These are phyloP conservation scores for Puccinia brachypodii DNA, from an alignment of 1,284 basidiomycete species.

Conservation along the genomic window DNA sequence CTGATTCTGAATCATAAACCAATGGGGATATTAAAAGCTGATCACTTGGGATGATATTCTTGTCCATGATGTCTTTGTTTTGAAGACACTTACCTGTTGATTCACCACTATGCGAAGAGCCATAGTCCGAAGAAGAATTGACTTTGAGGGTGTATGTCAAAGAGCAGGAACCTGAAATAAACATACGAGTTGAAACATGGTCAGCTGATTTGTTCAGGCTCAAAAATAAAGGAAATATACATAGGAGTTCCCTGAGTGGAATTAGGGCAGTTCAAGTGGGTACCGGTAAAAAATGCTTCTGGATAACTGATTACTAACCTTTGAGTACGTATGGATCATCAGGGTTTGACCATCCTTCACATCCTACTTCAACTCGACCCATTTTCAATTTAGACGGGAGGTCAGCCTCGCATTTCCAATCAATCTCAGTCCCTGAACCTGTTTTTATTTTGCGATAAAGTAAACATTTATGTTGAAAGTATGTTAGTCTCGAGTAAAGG, in stretches of 20 bases:
- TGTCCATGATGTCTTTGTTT: too few relatives aligned
- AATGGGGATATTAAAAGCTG: background rate
- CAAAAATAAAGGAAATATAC: constrained; percentile 66
- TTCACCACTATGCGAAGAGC: constrained; percentile 53
- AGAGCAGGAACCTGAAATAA: constrained; percentile 50
- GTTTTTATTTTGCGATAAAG: background rate
- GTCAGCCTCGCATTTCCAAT: constrained; percentile 76
- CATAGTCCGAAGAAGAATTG: constrained; percentile 1
- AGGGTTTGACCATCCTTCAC: constrained; percentile 79
- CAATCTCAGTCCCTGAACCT: constrained; percentile 40
- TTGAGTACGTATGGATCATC: constrained; percentile 80
- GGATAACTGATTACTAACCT: constrained; percentile 61
- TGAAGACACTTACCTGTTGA: constrained; percentile 63
- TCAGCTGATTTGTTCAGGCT: constrained; percentile 45
- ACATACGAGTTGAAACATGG: background rate
- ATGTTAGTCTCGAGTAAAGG: background rate
- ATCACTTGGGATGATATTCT: constrained; percentile 18
- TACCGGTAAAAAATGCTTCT: background rate
- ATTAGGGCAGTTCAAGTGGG: background rate
- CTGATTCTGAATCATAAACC: background rate
- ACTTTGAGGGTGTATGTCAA: constrained; percentile 50
- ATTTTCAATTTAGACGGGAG: constrained; percentile 75
- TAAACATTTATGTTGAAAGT: too few relatives aligned
- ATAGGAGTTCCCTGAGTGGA: constrained; percentile 64
- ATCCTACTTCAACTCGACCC: constrained; percentile 77